These are phyloP conservation scores for Chaetoscypha palmicola DNA, from an alignment of 2,329 filamentous ascomycete species.

Conservation along the genomic window DNA sequence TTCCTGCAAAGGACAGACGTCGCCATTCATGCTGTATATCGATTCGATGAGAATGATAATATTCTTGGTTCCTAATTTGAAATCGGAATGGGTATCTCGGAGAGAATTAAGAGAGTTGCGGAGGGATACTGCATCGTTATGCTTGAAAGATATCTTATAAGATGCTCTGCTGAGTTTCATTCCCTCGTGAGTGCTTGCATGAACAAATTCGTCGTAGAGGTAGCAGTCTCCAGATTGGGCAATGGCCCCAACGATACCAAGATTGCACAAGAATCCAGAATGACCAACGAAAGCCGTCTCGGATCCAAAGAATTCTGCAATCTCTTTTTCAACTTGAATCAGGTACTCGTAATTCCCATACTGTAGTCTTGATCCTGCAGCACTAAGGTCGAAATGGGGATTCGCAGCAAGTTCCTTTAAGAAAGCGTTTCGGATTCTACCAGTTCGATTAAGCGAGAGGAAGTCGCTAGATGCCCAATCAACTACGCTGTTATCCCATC, in stretches of 20 bases:
- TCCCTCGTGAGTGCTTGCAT: constrained; percentile 59
- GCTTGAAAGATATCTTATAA: constrained; percentile 36
- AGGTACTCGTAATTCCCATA: constrained; percentile 57
- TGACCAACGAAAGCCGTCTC: constrained; percentile 51
- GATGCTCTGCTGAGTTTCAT: constrained; percentile 50
- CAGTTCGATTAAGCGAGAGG: constrained; percentile 4
- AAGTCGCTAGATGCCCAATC: constrained; percentile 3
- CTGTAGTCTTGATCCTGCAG: constrained; percentile 39
- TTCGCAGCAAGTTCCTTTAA: constrained; percentile 2
- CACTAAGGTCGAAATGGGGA: constrained; percentile 21
- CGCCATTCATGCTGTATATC: constrained; percentile 40
- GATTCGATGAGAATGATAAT: constrained; percentile 35
- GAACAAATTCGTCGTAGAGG: constrained; percentile 57
- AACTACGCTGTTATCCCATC: constrained; percentile 1
- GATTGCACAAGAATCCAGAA: constrained; percentile 47
- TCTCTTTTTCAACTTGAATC: constrained; percentile 47
- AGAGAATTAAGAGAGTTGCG: constrained; percentile 2
- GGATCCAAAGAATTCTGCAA: constrained; percentile 54
- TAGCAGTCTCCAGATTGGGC: constrained; percentile 47
- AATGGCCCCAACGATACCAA: constrained; percentile 40
- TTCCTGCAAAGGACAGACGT: constrained; percentile 34
- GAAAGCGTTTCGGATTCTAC: constrained; percentile 6
- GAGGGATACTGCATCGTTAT: constrained; percentile 36
- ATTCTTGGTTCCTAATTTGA: constrained; percentile 26
- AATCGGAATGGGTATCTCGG: constrained; percentile 14